Percentiles rank a stretch among this genome's conserved stretches.
Conservation (phyloP, 2,329 filamentous ascomycete genomes). For the Pseudovirgaria hyperparasitica region DNA sequence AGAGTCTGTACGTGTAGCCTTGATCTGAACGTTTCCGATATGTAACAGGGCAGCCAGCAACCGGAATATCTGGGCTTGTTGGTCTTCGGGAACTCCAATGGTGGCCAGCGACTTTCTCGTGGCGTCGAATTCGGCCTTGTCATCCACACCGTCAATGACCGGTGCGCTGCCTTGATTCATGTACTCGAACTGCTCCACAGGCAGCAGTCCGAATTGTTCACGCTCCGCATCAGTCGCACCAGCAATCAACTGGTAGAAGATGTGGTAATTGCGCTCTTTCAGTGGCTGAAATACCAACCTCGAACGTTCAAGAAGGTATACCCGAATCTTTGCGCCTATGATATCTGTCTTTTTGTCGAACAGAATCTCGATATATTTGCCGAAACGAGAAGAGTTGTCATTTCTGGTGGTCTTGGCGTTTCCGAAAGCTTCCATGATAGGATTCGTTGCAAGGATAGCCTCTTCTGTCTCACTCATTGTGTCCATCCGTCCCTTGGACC, state of each 20-base stretch:
- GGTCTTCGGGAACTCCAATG: slow-evolving; percentile 64
- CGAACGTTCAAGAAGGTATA: slow-evolving; percentile 88
- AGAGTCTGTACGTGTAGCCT: slow-evolving; percentile 77
- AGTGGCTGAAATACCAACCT: slow-evolving; percentile 93
- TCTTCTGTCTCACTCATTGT: slow-evolving; percentile 98
- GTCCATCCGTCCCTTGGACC: slow-evolving; percentile 58
- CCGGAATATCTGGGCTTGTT: slow-evolving; percentile 79
- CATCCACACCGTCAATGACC: slow-evolving; percentile 85
- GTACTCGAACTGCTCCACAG: slow-evolving; percentile 88
- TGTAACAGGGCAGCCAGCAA: slow-evolving; percentile 84
- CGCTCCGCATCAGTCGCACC: slow-evolving; percentile 78
- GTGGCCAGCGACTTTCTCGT: slow-evolving; percentile 77
- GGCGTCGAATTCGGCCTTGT: slow-evolving; percentile 84
- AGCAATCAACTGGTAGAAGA: slow-evolving; percentile 94
- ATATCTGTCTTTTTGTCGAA: slow-evolving; percentile 93
- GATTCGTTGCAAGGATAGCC: slow-evolving; percentile 94
- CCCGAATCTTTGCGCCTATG: slow-evolving; percentile 93
- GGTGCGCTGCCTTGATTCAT: slow-evolving; percentile 90
- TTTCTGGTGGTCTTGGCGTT: slow-evolving; percentile 99
- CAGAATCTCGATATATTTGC: slow-evolving; percentile 99
- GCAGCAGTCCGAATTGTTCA: slow-evolving; percentile 63
- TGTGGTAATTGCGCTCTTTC: slow-evolving; percentile 97
- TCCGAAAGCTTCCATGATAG: slow-evolving; percentile 99
- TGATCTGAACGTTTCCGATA: slow-evolving; percentile 93
- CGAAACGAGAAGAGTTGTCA: slow-evolving; percentile 97